phyloP scores from a whole-genome alignment of 2,329 filamentous ascomycete genomes.

The Trichocomaceae sp. region DNA sequence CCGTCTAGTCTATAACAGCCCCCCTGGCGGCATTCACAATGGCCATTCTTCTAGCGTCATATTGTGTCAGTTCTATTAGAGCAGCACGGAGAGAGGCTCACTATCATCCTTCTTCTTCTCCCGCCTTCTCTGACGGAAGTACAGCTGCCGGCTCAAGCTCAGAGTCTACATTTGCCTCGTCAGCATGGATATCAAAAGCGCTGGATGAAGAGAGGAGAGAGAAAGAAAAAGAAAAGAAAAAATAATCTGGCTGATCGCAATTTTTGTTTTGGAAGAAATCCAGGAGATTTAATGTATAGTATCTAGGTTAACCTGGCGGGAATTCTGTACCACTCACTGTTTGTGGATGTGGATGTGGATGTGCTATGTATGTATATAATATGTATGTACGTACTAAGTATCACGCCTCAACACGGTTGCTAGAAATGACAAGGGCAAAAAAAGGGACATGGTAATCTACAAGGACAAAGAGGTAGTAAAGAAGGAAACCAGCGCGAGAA shows the following conservation, averaged over 20 bases:
- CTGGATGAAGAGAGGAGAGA: slow-evolving; percentile 27
- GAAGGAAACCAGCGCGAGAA: neutral
- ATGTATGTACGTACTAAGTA: slow-evolving; percentile 12
- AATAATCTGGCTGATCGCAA: neutral
- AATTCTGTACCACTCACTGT: neutral
- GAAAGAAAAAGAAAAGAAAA: slow-evolving; percentile 16
- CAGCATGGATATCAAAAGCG: slow-evolving; percentile 23
- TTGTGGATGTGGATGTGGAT: neutral
- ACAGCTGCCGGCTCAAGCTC: slow-evolving; percentile 6
- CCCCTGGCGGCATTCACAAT: slow-evolving; percentile 59
- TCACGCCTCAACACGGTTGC: slow-evolving; percentile 5
- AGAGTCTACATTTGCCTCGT: slow-evolving; percentile 45
- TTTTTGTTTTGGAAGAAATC: neutral
- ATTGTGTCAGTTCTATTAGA: slow-evolving; percentile 58
- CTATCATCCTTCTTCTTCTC: slow-evolving; percentile 42
- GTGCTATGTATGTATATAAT: slow-evolving; percentile 1
- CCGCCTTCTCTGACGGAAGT: slow-evolving; percentile 39
- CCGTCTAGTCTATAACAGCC: slow-evolving; percentile 47
- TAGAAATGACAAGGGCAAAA: slow-evolving; percentile 1
- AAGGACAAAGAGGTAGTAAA: neutral
- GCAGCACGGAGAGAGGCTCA: slow-evolving; percentile 61
- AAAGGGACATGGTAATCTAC: slow-evolving; percentile 10
- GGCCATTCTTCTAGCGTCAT: slow-evolving; percentile 54
- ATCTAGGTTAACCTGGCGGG: too few relatives aligned
- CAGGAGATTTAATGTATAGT: neutral